These are phyloP conservation scores for Daedaleopsis nitida DNA, from an alignment of 768 basidiomycete species.

Conservation along the genomic window DNA sequence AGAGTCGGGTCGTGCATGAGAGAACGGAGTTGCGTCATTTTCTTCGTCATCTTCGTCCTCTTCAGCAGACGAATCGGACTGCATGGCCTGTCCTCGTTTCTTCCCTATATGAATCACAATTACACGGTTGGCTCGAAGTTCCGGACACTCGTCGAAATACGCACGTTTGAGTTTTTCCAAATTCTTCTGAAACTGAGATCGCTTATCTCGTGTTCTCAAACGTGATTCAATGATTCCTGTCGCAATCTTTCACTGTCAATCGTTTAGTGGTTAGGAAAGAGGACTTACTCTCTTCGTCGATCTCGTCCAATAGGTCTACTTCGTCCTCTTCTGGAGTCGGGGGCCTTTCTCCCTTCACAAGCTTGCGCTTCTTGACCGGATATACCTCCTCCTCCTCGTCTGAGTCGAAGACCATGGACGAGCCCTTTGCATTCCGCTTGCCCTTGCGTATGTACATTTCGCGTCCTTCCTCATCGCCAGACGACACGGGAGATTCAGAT, in stretches of 20 bases:
- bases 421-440: conserved; percentile 23
- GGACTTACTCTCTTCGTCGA: conserved; percentile 56
- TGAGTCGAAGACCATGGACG: conserved; percentile 27
- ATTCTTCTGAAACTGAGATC: conserved; percentile 61
- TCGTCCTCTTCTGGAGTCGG: conserved; percentile 43
- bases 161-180: conserved; percentile 69
- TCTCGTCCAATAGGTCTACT: conserved; percentile 47
- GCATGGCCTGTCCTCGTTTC: conserved; percentile 41
- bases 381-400: conserved; percentile 39
- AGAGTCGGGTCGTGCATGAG: conserved; percentile 20
- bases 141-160: conserved; percentile 17
- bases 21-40: conserved; percentile 23
- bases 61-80: conserved; percentile 34
- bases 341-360: conserved; percentile 46
- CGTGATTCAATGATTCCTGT: conserved; percentile 66
- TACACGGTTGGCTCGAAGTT: no score
- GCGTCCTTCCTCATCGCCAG: conserved; percentile 8
- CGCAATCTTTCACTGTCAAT: neutral
- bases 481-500: neutral
- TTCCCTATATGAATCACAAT: conserved; percentile 33
- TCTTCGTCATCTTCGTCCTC: conserved; percentile 27
- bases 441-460: conserved; percentile 23
- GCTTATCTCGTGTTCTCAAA: conserved; percentile 61
- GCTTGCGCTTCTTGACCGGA: conserved; percentile 36
- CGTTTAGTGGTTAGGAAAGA: neutral